phyloP scores from a whole-genome alignment of 306 rosid genomes.

The Glycine latifolia region DNA sequence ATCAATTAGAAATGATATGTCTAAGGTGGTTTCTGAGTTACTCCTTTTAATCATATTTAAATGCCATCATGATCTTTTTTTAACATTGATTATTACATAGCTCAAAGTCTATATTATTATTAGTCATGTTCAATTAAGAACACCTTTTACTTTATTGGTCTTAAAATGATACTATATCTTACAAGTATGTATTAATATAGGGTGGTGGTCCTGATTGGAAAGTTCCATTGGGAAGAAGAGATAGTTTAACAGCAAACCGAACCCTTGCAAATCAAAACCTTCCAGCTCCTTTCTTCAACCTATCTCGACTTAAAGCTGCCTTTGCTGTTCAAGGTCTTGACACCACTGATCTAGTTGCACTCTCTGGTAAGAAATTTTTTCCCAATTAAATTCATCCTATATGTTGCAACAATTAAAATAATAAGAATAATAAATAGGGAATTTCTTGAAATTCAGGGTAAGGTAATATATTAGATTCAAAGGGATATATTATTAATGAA shows the following conservation, averaged over 20 bases:
- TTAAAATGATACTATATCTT: background rate
- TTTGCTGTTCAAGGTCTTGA: background rate
- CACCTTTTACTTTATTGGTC: background rate
- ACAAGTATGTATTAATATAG: background rate
- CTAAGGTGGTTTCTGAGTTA: background rate
- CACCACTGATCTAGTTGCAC: conserved; percentile 18
- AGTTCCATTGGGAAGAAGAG: conserved; percentile 17
- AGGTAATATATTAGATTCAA: background rate
- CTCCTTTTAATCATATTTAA: background rate
- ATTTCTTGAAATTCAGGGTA: background rate
- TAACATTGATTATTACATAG: background rate
- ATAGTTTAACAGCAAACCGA: conserved; percentile 16
- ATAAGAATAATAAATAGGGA: background rate
- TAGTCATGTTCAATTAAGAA: background rate
- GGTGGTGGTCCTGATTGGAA: conserved; percentile 25
- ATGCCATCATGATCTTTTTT: background rate
- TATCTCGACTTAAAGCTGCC: background rate
- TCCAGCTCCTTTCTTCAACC: conserved; percentile 7
- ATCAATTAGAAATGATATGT: background rate
- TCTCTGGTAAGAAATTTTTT: background rate
- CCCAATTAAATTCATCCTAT: background rate
- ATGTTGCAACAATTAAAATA: background rate
- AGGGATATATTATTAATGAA: background rate
- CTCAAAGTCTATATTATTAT: background rate
- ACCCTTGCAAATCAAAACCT: background rate